These are phyloP conservation scores for Drechslerella coelobrocha DNA, from an alignment of 2,329 filamentous ascomycete species.

Conservation along the genomic window DNA sequence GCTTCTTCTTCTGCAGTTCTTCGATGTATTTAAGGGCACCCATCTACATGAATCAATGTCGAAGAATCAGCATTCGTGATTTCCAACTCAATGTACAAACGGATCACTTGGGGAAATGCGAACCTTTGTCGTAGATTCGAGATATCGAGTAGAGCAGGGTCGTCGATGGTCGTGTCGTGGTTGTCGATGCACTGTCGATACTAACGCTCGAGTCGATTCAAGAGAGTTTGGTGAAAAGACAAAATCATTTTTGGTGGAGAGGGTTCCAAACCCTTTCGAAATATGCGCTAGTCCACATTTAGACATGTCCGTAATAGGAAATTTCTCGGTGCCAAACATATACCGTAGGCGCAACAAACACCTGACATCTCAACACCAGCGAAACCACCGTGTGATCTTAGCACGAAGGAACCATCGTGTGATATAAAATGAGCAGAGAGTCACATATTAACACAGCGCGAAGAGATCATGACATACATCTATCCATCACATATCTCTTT, in stretches of 20 bases:
- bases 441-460: neutral
- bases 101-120: constrained; percentile 16
- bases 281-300: constrained; percentile 16
- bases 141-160: constrained; percentile 21
- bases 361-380: neutral
- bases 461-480: too few species aligned
- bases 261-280: constrained; percentile 43
- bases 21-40: constrained; percentile 99
- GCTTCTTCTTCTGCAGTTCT: constrained; percentile 99
- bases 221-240: constrained; percentile 23
- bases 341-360: constrained; percentile 8
- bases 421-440: neutral
- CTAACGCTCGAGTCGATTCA: neutral
- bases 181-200: constrained; percentile 33
- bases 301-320: neutral
- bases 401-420: too few species aligned
- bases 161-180: constrained; percentile 33
- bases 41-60: constrained; percentile 68
- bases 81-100: neutral
- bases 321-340: constrained; percentile 9
- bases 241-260: constrained; percentile 43
- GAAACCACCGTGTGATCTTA: too few species aligned
- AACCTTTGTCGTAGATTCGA: constrained; percentile 47
- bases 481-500: constrained; percentile 1
- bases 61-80: constrained; percentile 31